A percentile compares a stretch with the other conserved stretches of the same genome.
Evolutionary conservation across 129 eudicot species (phyloP).

Genomic region (Glebionis coronaria): DNA sequence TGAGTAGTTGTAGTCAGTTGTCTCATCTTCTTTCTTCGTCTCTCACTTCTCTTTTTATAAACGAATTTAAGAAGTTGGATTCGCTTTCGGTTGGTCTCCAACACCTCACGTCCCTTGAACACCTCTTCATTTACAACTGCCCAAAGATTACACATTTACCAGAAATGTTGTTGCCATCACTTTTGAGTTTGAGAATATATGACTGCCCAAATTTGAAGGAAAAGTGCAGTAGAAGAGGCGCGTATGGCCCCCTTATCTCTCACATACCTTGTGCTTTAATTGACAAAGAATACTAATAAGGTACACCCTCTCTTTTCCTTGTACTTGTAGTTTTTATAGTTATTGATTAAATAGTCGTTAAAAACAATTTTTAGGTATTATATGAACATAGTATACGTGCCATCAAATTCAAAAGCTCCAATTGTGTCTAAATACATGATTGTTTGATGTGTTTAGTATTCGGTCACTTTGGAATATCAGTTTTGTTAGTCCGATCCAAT

Average conservation of each 20-base stretch:
- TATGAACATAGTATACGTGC: no score
- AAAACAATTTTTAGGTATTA: no score
- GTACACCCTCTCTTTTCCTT: background rate
- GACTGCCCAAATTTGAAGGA: slow-evolving; percentile 7
- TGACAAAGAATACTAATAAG: background rate
- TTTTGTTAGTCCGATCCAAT: no score
- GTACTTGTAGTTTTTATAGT: no score
- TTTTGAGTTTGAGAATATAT: background rate
- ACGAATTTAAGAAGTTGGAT: background rate
- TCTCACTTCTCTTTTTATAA: slow-evolving; percentile 6
- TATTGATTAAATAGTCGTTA: no score
- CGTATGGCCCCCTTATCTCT: slow-evolving; percentile 15
- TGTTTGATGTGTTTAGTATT: no score
- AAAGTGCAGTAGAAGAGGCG: background rate
- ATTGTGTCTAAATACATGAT: no score
- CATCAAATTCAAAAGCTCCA: no score
- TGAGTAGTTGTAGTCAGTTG: slow-evolving; percentile 3
- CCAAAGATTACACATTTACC: slow-evolving; percentile 19
- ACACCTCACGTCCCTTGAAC: slow-evolving; percentile 12
- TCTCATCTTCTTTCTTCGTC: slow-evolving; percentile 16
- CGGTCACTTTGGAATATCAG: no score
- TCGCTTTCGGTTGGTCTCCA: slow-evolving; percentile 3
- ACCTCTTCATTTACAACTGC: background rate
- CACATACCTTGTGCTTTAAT: background rate
- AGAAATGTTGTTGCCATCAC: slow-evolving; percentile 2